Evolutionary conservation across 2,329 filamentous ascomycete species (phyloP).

Genomic region (Clarireedia homoeocarpa): DNA sequence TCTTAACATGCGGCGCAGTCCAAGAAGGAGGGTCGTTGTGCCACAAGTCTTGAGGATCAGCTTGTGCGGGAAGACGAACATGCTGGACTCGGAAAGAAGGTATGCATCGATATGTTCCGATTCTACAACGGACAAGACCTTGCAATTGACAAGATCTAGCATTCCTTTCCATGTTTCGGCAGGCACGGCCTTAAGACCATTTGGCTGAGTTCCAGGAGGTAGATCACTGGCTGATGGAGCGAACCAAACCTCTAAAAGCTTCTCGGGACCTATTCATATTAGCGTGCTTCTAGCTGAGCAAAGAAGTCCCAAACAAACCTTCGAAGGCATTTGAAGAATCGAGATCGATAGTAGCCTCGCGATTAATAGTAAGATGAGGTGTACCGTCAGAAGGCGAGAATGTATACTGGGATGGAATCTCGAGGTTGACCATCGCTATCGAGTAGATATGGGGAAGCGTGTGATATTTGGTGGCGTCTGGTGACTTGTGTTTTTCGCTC

Average conservation of each 20-base stretch:
- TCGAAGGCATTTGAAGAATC: conserved; percentile 97
- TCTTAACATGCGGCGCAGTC: conserved; percentile 82
- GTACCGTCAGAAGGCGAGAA: conserved; percentile 76
- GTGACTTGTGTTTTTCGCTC: background rate
- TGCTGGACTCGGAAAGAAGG: conserved; percentile 95
- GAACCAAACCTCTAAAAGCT: conserved; percentile 98
- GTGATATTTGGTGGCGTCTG: background rate
- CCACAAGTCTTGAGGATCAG: conserved; percentile 97
- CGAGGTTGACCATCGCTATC: conserved; percentile 74
- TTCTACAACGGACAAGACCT: conserved; percentile 88
- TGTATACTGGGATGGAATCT: conserved; percentile 73
- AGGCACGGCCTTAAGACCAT: conserved; percentile 79
- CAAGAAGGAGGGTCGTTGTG: conserved; percentile 86
- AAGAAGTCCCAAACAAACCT: conserved; percentile 44
- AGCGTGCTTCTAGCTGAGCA: conserved; percentile 19
- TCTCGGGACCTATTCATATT: conserved; percentile 66
- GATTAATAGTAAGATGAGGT: conserved; percentile 92
- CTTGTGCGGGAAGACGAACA: conserved; percentile 99
- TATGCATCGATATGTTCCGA: conserved; percentile 95
- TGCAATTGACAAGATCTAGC: conserved; percentile 97
- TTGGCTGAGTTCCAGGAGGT: conserved; percentile 59
- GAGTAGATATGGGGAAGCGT: background rate
- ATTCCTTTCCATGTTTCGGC: conserved; percentile 88
- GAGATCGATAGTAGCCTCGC: conserved; percentile 83
- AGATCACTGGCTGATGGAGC: conserved; percentile 68